Base-by-base conservation (phyloP, 441 rosid species). In the Syzygium malaccense region DNA sequence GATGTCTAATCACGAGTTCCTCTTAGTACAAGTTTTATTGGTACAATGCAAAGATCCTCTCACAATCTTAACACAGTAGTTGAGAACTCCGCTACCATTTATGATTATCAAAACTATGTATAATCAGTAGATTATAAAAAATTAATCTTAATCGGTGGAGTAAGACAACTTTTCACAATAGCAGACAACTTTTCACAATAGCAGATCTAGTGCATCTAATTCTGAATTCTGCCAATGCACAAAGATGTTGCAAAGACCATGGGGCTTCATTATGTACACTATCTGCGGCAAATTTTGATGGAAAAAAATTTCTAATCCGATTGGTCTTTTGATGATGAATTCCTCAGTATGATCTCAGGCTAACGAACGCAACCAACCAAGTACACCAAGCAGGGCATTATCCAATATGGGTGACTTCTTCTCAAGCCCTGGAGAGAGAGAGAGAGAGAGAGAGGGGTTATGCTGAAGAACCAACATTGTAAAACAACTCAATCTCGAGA, bases 301-400 rank as follows among this genome's bases (percentile, higher is more conserved):
- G 12, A 2, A 19, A 37, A 37, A 3, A 23, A 3, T 4, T 15
- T 23, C 83, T 75, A 17, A 7, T 78, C 87, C 83, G 25, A 88
- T 78, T 32, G 55, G 30, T 88, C 18, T 86, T 55, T 32, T 15
- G 23, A 17, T 68, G 48, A 85, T 64, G 18, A 56, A 53, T 86
- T 86, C 49, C 64, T 75, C 54, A 48, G 55, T 33, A 80, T 71
- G 85, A 87, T 75, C 48, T 94, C 93, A 95, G 51, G 99, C 99
- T 86, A 98, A 90, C 49, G 98, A 95, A 89, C 99, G 94, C 86
- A 96, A 88, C 98, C 98, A 96, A 85, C 96, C 93, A 88, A 96
- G 98, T 88, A 96, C 90, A 66, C 94, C 86, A 80, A 96, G 98
- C 88, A 95, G 96, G 32, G 94, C 99, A 88, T 89, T 90, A 91